Evolutionary conservation across 2,329 filamentous ascomycete species (phyloP).

Genomic region (Ceratocystis lukuohia): DNA sequence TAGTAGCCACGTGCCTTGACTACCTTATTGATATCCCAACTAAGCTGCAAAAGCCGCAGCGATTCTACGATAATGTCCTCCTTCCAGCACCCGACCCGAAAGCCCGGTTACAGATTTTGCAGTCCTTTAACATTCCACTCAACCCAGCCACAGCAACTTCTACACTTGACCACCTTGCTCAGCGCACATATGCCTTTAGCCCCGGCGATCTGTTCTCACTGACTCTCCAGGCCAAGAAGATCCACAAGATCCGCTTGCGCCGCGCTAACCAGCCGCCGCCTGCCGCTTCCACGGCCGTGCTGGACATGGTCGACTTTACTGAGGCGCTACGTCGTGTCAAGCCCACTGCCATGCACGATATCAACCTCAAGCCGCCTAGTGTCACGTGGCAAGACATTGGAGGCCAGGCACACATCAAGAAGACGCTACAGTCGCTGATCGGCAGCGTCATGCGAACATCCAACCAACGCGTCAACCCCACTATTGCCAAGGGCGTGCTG

Average conservation of each 20-base stretch:
- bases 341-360: slow-evolving; percentile 77
- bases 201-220: slow-evolving; percentile 61
- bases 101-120: slow-evolving; percentile 61
- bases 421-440: slow-evolving; percentile 40
- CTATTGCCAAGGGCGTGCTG: slow-evolving; percentile 66
- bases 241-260: slow-evolving; percentile 24
- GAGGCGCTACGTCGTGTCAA: slow-evolving; percentile 54
- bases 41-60: slow-evolving; percentile 49
- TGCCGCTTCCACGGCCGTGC: slow-evolving; percentile 39
- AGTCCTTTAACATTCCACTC: slow-evolving; percentile 39
- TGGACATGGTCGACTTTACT: slow-evolving; percentile 38
- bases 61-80: slow-evolving; percentile 55
- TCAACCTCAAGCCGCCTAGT: slow-evolving; percentile 76
- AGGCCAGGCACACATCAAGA: slow-evolving; percentile 66
- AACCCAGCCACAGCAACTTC: slow-evolving; percentile 36
- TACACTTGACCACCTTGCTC: slow-evolving; percentile 48
- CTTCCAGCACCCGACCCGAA: slow-evolving; percentile 62
- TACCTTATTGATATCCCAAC: slow-evolving; percentile 60
- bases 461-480: slow-evolving; percentile 31
- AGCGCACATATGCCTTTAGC: slow-evolving; percentile 77
- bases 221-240: slow-evolving; percentile 29
- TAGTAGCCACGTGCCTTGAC: slow-evolving; percentile 60
- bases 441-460: slow-evolving; percentile 20
- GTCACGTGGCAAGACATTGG: slow-evolving; percentile 81
- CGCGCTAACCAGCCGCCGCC: slow-evolving; percentile 22